phyloP scores from a whole-genome alignment of 345 rosid genomes.

The Aquilaria malaccensis region DNA sequence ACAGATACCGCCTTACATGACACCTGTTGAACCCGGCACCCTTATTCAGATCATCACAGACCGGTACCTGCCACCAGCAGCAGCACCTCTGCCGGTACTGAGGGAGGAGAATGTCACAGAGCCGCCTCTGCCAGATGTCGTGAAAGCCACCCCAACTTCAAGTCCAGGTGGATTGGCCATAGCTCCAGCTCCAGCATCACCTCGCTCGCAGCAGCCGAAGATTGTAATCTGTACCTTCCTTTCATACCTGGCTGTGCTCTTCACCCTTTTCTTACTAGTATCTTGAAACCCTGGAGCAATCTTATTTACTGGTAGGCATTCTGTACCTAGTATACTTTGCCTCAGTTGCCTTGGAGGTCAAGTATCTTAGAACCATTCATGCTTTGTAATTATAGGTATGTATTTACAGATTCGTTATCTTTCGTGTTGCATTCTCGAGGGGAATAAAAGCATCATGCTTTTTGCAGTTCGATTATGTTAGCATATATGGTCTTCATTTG shows the following conservation, averaged over 20 bases:
- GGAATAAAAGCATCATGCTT: too few species aligned
- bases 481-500: too few species aligned
- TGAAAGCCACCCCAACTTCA: conserved; percentile 16
- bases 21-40: conserved; percentile 40
- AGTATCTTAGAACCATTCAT: too few species aligned
- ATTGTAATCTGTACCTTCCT: conserved; percentile 28
- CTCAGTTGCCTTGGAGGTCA: too few species aligned
- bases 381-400: too few species aligned
- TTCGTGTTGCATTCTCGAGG: too few species aligned
- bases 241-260: conserved; percentile 25
- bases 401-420: too few species aligned
- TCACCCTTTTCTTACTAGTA: conserved; percentile 20
- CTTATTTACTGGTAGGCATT: too few species aligned
- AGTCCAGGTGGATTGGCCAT: conserved; percentile 17
- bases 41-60: conserved; percentile 22
- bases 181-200: conserved; percentile 17
- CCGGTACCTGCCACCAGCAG: conserved; percentile 42
- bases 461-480: too few species aligned
- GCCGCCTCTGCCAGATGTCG: conserved; percentile 53
- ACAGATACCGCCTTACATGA: conserved; percentile 40
- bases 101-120: conserved; percentile 45
- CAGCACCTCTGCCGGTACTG: conserved; percentile 61
- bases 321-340: too few species aligned
- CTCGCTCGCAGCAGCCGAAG: conserved; percentile 35
- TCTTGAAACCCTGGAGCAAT: conserved; percentile 18